Evolutionary conservation across 75 land plant species (phyloP).

Genomic region (Azolla pinnata): DNA sequence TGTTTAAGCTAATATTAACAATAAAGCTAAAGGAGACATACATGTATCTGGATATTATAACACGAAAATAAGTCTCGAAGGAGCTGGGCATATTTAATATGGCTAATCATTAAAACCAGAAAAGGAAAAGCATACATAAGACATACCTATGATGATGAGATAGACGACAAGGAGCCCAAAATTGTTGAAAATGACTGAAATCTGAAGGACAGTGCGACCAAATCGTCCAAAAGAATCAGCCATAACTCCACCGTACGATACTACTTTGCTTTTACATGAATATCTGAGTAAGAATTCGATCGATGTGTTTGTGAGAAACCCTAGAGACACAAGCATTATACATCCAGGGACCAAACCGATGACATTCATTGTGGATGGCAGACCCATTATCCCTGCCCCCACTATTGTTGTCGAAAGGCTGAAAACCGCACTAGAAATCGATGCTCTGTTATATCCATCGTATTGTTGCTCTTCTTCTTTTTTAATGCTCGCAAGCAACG

Average conservation of each 20-base stretch:
- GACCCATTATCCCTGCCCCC: slow-evolving; percentile 94
- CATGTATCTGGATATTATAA: no score
- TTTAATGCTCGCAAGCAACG: no score
- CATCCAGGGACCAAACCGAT: slow-evolving; percentile 57
- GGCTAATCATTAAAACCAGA: no score
- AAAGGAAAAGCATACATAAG: no score
- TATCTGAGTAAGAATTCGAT: slow-evolving; percentile 59
- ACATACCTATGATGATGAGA: slow-evolving; percentile 84
- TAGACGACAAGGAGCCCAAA: slow-evolving; percentile 78
- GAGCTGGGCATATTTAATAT: no score
- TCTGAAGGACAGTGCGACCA: slow-evolving; percentile 53
- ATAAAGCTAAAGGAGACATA: no score
- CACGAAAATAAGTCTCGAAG: no score
- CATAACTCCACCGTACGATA: slow-evolving; percentile 67
- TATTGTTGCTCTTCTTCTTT: slow-evolving; percentile 27
- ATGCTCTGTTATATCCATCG: slow-evolving; percentile 46
- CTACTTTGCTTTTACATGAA: slow-evolving; percentile 39
- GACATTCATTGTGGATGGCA: slow-evolving; percentile 73
- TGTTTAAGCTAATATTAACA: no score
- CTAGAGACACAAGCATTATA: slow-evolving; percentile 44
- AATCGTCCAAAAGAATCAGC: slow-evolving; percentile 64
- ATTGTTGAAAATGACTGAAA: slow-evolving; percentile 61
- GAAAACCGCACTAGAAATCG: slow-evolving; percentile 72
- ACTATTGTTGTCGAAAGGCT: slow-evolving; percentile 79
- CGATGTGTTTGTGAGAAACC: slow-evolving; percentile 56